phyloP scores from a whole-genome alignment of 805 yeast species.

The Pichia scutulata region DNA sequence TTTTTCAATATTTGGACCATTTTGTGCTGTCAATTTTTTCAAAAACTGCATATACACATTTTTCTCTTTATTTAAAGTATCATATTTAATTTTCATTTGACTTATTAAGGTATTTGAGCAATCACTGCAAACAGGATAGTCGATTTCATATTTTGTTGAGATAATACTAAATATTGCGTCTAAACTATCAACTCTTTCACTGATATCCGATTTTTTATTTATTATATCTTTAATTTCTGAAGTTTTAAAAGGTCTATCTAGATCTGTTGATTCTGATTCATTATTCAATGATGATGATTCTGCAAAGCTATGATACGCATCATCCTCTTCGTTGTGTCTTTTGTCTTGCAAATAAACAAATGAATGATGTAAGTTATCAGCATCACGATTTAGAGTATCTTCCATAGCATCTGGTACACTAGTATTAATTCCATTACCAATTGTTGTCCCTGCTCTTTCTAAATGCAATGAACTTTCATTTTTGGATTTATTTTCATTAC shows the following conservation, averaged over 20 bases:
- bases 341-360: constrained; percentile 13
- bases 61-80: constrained; percentile 66
- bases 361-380: not conserved
- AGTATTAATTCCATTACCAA: not conserved
- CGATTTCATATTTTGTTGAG: constrained; percentile 71
- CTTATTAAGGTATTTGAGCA: constrained; percentile 65
- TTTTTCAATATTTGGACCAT: constrained; percentile 35
- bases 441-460: not conserved
- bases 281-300: not conserved
- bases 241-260: constrained; percentile 8
- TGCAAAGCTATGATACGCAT: not conserved
- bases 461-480: not conserved
- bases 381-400: not conserved
- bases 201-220: constrained; percentile 23
- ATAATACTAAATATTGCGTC: constrained; percentile 64
- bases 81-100: constrained; percentile 61
- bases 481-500: not conserved
- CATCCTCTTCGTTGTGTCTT: constrained; percentile 2
- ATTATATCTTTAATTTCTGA: constrained; percentile 9
- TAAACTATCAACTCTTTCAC: constrained; percentile 37
- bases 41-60: constrained; percentile 71
- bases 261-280: not conserved
- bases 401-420: not conserved
- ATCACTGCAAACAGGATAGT: constrained; percentile 81
- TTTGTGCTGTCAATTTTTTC: constrained; percentile 55